Percentiles rank a stretch among this genome's conserved stretches.
These are phyloP conservation scores for Penicillium pancosmium DNA, from an alignment of 495 filamentous ascomycete species.

Conservation along the genomic window DNA sequence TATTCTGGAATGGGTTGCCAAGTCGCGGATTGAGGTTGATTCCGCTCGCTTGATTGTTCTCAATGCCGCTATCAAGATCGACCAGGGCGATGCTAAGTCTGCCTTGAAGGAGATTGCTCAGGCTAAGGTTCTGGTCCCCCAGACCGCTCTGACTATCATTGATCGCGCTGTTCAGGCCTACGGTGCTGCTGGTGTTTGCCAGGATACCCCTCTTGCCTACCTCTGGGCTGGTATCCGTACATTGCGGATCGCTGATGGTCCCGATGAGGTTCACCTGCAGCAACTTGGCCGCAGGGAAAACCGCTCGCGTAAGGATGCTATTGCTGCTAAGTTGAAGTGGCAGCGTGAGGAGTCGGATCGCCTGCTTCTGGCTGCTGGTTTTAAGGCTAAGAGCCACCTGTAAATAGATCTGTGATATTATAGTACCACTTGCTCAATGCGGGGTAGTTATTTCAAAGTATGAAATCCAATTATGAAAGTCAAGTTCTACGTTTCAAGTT, in stretches of 20 bases:
- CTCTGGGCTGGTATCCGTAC: constrained; percentile 87
- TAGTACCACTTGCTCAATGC: not conserved
- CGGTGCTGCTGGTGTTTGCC: constrained; percentile 82
- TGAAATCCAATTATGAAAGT: not conserved
- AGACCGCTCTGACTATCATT: constrained; percentile 76
- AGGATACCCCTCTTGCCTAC: constrained; percentile 86
- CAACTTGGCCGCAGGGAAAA: constrained; percentile 89
- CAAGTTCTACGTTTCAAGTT: not conserved
- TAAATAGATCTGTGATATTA: constrained; percentile 19
- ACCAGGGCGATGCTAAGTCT: constrained; percentile 75
- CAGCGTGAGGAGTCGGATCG: constrained; percentile 67
- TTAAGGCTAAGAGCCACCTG: constrained; percentile 49
- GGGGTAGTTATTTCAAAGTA: not conserved
- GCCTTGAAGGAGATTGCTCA: constrained; percentile 84
- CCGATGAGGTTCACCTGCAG: constrained; percentile 92
- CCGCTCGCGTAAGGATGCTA: constrained; percentile 60
- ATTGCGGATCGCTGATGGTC: constrained; percentile 83
- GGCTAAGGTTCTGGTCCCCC: constrained; percentile 83
- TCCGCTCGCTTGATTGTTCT: constrained; percentile 82
- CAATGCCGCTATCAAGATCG: constrained; percentile 89
- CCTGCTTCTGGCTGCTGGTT: constrained; percentile 64
- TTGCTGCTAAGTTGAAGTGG: constrained; percentile 62
- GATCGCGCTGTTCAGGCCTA: constrained; percentile 87
- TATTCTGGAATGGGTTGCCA: constrained; percentile 91
- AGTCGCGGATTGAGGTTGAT: constrained; percentile 88